Evolutionary conservation across 2,329 filamentous ascomycete species (phyloP).

Genomic region (Lomentospora prolificans): DNA sequence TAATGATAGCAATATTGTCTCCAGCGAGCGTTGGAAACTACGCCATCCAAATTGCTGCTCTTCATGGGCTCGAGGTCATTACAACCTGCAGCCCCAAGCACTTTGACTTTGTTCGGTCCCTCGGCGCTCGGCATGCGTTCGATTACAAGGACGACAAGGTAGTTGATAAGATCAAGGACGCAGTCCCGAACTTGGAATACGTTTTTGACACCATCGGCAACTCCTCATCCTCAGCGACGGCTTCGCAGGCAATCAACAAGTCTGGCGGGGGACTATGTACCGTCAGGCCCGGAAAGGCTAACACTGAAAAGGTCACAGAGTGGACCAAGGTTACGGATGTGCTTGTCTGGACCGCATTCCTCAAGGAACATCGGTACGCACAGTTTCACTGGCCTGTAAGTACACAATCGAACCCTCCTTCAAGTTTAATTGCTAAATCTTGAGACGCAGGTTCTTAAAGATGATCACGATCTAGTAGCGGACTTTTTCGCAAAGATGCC

Average conservation of each 20-base stretch:
- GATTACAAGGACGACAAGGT: slow-evolving; percentile 32
- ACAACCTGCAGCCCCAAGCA: slow-evolving; percentile 28
- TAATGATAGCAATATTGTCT: neutral
- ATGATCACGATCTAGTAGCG: slow-evolving; percentile 23
- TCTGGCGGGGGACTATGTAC: slow-evolving; percentile 26
- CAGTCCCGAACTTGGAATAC: slow-evolving; percentile 22
- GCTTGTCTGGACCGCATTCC: slow-evolving; percentile 31
- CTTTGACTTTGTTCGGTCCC: slow-evolving; percentile 25
- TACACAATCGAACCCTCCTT: slow-evolving; percentile 6
- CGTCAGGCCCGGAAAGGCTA: slow-evolving; percentile 28
- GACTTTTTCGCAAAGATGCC: slow-evolving; percentile 28
- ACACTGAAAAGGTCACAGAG: slow-evolving; percentile 24
- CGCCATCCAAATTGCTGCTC: slow-evolving; percentile 25
- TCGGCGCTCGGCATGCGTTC: slow-evolving; percentile 35
- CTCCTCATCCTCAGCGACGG: slow-evolving; percentile 20
- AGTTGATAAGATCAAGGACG: slow-evolving; percentile 22
- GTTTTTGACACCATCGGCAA: slow-evolving; percentile 34
- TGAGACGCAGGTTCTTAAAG: slow-evolving; percentile 20
- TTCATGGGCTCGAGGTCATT: slow-evolving; percentile 24
- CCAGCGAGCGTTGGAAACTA: slow-evolving; percentile 29
- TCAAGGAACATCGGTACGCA: slow-evolving; percentile 27
- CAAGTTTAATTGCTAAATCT: neutral
- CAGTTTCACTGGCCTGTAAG: slow-evolving; percentile 26
- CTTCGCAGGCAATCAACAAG: slow-evolving; percentile 20
- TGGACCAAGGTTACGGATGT: slow-evolving; percentile 28